Base-by-base conservation (phyloP, 2,329 filamentous ascomycete genomes). In the Alternaria sp. region DNA sequence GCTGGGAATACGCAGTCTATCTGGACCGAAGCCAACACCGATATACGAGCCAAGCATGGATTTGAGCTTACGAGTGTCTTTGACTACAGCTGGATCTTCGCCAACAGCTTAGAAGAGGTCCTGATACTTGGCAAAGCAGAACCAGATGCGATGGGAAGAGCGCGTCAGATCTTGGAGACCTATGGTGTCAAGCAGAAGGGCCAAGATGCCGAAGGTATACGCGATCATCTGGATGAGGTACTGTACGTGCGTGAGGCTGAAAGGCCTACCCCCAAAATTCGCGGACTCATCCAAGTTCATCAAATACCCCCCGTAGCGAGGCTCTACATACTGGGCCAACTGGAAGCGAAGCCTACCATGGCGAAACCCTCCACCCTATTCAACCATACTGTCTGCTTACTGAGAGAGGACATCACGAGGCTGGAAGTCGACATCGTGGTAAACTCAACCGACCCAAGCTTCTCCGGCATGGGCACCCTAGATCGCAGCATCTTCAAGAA, bases 321-420 rank as follows among this genome's bases (percentile, higher is more conserved):
- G 15, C 61, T 79, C 1, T 79, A 78, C 53, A 66, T 73, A 30
- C 47, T 71, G 2, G 71, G 70, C 1, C 65, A 69, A 9, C 66
- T 79, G 5, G 67, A 75, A 30, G 49, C 61, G 9, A 74, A 70
- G 30, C 51, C 65, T 1, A 79, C 77, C 1, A 55, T 70, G 49
- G 69, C 70, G 4, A 65, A 63, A 5, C 67, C 74, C 18, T 73
- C 73, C 5, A 59, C 55, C 12, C 50, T 58, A 2, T 71, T 76
- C 67, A 78, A 79, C 21, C 46, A 73, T 6, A 74, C 60, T 5
- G 68, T 80, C 0, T 76, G 71, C 30, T 44, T 80, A 11, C 28
- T 73, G 8, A 71, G 72, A 51, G 72, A 77, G 54, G 76, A 80
- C 26, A 80, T 80, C 23, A 78, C 77, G 2, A 73, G 63, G 25